Base-by-base conservation (phyloP, 768 basidiomycete species). In the Filobasidium wieringae region DNA sequence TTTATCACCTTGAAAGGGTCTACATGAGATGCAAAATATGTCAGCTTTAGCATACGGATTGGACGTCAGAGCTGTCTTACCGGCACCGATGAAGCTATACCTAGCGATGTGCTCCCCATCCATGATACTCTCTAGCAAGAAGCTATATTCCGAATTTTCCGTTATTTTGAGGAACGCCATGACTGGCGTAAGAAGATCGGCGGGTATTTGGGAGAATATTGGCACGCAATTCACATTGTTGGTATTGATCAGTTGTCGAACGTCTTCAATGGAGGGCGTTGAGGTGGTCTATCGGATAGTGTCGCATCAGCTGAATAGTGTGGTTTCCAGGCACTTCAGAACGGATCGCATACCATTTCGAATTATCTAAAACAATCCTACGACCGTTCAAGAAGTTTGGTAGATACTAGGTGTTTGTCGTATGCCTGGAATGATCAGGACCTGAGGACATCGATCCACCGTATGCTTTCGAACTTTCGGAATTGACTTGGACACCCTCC, bases 11-110 rank as follows among this genome's bases (percentile, higher is more conserved):
- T 93, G 71, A 91, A 80, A 12, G 95, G 95, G 75, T 96, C 95
- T 95, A n/a, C n/a, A n/a, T n/a, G 8, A 32, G 36, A 53, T n/a
- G 36, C 27, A 22, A 43, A 22, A 22, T 19, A 15, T 9, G 39
- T 43, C 49, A 53, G 29, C 12, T 31, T 41, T 7, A 34, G 22
- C 33, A 54, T 31, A 11, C 4, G 9, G 17, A 17, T 31, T 14
- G 11, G 30, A 4, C 33, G 30, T 34, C 15, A 31, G 5, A 19
- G 5, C 14, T 9, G 32, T 73, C 80, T 68, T 69, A 93, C 93
- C 88, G 72, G 91, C 84, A 36, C 95, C 95, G 60, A 99, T 86
- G 75, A 96, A 97, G 68, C 88, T 90, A 75, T 93, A 99, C 53
- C 95, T 82, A 32, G 87, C 91, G 49, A 93, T 77, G 70, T 82